A percentile compares a stretch with the other conserved stretches of the same genome.
Evolutionary conservation across 306 rosid genomes (phyloP).

Genomic region (Corylus americana): DNA sequence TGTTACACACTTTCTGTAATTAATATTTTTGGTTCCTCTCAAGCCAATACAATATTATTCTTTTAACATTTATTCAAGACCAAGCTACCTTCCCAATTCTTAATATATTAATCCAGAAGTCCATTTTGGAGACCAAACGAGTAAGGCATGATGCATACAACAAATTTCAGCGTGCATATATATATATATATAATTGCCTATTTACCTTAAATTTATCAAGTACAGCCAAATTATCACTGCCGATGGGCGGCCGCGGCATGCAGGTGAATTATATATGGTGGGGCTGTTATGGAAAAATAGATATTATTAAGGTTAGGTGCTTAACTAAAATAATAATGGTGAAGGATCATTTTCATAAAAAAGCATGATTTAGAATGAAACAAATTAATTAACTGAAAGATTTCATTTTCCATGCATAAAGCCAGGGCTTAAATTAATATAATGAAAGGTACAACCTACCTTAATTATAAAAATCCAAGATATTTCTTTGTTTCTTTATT

Average conservation of each 20-base stretch:
- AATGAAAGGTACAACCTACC: neutral
- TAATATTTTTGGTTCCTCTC: no score
- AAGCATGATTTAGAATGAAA: no score
- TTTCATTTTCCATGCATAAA: neutral
- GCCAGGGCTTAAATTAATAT: neutral
- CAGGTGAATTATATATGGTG: no score
- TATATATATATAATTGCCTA: no score
- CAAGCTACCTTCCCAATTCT: neutral
- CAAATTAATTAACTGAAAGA: no score
- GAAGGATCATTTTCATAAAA: neutral
- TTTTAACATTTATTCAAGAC: no score
- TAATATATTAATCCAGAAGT: neutral
- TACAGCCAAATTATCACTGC: neutral
- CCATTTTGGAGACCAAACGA: neutral
- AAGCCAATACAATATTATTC: no score
- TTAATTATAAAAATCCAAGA: neutral
- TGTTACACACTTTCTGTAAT: neutral
- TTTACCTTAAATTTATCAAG: no score
- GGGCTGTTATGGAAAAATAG: no score
- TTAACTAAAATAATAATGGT: neutral
- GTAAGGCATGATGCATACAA: neutral
- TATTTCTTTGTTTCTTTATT: neutral
- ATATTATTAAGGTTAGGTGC: neutral
- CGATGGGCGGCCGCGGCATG: neutral
- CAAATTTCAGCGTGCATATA: no score